A percentile compares a stretch with the other conserved stretches of the same genome.
Evolutionary conservation across 225 moss, liverwort and hornwort genomes (phyloP).

Genomic region (Takakia lepidozioides): DNA sequence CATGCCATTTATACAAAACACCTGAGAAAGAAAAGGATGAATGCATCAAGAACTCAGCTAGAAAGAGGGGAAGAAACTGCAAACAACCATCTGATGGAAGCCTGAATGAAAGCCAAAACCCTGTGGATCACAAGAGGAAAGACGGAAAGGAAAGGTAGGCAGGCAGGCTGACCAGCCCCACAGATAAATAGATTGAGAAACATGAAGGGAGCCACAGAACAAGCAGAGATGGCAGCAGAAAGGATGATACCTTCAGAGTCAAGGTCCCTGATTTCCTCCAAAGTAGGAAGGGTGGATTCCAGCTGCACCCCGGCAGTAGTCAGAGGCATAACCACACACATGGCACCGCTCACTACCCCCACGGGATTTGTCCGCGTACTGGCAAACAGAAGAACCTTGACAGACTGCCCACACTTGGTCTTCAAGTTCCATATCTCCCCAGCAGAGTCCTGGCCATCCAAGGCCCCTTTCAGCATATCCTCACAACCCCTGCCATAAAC

Average conservation of each 20-base stretch:
- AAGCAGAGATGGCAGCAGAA: not conserved
- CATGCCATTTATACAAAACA: too few relatives aligned
- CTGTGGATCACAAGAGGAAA: too few relatives aligned
- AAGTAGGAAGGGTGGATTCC: constrained; percentile 1
- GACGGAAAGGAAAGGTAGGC: too few relatives aligned
- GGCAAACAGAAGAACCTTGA: constrained; percentile 22
- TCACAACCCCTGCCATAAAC: constrained; percentile 33
- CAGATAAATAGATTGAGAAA: too few relatives aligned
- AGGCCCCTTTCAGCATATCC: constrained; percentile 26
- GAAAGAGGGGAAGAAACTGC: too few relatives aligned
- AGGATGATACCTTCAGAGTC: constrained; percentile 21
- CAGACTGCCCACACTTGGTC: constrained; percentile 40
- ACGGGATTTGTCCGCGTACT: constrained; percentile 15
- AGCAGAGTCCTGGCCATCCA: constrained; percentile 12
- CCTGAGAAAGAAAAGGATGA: too few relatives aligned
- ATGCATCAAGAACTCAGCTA: too few relatives aligned
- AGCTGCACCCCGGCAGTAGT: constrained; percentile 6
- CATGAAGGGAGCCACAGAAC: too few relatives aligned
- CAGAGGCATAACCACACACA: constrained; percentile 38
- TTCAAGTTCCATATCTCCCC: constrained; percentile 42
- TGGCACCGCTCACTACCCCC: constrained; percentile 14
- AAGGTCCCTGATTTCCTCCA: constrained; percentile 11
- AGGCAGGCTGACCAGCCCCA: too few relatives aligned
- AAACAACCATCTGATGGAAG: too few relatives aligned
- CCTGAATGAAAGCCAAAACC: too few relatives aligned